Percentiles rank a stretch among this genome's conserved stretches.
phyloP scores from a whole-genome alignment of 2,329 filamentous ascomycete species.

The Aspergillus pseudoglaucus region DNA sequence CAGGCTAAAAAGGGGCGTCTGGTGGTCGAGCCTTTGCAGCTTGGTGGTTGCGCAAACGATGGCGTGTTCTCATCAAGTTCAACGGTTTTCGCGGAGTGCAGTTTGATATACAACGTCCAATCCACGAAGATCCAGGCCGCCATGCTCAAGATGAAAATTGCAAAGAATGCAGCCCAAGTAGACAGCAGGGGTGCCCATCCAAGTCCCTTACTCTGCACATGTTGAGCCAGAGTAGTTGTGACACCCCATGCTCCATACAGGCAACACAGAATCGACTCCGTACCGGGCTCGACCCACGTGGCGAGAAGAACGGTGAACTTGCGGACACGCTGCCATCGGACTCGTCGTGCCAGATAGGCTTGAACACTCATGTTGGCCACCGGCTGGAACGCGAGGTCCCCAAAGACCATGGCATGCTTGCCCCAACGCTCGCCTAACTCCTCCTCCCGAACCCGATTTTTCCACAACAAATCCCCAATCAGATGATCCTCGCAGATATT shows the following conservation, averaged over 20 bases:
- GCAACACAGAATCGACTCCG: conserved; percentile 80
- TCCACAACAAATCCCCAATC: conserved; percentile 88
- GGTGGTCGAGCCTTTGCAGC: conserved; percentile 37
- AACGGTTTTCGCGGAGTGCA: conserved; percentile 68
- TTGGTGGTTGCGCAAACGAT: conserved; percentile 55
- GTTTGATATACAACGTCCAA: conserved; percentile 62
- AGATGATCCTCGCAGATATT: conserved; percentile 98
- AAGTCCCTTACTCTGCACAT: conserved; percentile 44
- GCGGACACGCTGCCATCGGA: conserved; percentile 84
- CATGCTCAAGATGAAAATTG: conserved; percentile 62
- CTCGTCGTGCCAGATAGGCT: conserved; percentile 72
- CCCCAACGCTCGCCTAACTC: conserved; percentile 44
- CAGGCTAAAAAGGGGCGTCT: conserved; percentile 61
- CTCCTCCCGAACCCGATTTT: conserved; percentile 35
- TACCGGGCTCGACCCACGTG: conserved; percentile 86
- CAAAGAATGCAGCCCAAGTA: conserved; percentile 61
- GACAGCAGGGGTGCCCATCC: conserved; percentile 46
- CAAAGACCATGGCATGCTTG: conserved; percentile 78
- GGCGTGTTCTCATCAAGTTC: conserved; percentile 68
- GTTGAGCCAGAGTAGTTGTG: conserved; percentile 59
- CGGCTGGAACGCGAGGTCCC: conserved; percentile 85
- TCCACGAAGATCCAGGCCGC: conserved; percentile 68
- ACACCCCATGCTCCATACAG: conserved; percentile 71
- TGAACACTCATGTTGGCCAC: conserved; percentile 71
- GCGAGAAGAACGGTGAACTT: conserved; percentile 90